phyloP scores from a whole-genome alignment of 345 rosid genomes.

The Corymbia maculata region DNA sequence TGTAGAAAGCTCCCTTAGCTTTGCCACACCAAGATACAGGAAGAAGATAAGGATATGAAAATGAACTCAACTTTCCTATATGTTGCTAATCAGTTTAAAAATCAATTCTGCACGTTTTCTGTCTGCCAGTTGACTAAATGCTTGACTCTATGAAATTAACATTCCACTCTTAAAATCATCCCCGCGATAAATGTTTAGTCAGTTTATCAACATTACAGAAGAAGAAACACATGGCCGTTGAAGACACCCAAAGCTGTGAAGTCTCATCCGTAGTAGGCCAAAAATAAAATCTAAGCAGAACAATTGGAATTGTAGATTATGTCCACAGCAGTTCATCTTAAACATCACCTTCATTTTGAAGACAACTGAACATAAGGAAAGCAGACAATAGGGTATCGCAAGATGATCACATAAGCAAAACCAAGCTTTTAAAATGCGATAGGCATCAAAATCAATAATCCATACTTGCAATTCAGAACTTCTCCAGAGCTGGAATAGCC shows the following conservation, averaged over 20 bases:
- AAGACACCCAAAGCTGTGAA: neutral
- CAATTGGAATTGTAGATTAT: neutral
- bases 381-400: neutral
- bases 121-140: neutral
- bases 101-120: neutral
- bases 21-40: neutral
- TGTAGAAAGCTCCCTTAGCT: neutral
- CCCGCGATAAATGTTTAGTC: neutral
- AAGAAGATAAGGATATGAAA: neutral
- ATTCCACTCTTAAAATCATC: neutral
- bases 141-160: neutral
- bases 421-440: neutral
- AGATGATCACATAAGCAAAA: neutral
- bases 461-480: slow-evolving; percentile 98
- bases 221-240: neutral
- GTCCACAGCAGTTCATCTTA: neutral
- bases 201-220: neutral
- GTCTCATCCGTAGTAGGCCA: neutral
- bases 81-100: neutral
- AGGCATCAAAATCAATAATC: slow-evolving; percentile 1
- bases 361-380: neutral
- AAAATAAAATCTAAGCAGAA: neutral
- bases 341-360: neutral
- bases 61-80: neutral
- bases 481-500: slow-evolving; percentile 96